Conservation (phyloP, 257 asterid species). For the Nemophila menziesii region DNA sequence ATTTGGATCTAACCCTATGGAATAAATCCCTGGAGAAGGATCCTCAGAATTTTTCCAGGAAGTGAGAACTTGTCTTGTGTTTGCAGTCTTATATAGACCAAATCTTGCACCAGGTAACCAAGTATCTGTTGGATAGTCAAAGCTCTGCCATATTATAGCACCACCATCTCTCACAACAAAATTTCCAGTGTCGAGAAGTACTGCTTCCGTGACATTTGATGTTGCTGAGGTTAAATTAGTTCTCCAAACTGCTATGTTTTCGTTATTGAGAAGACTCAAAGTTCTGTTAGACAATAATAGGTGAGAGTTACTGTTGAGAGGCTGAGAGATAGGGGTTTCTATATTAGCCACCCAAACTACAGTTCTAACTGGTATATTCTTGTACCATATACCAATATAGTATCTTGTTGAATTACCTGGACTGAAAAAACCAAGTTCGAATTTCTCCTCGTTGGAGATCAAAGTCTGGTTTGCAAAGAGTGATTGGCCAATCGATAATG, state of each 20-base stretch:
- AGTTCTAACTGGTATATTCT: background rate
- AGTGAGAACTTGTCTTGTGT: conserved; percentile 4
- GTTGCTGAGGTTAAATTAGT: too few species aligned
- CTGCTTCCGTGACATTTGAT: background rate
- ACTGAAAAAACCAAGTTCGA: conserved; percentile 3
- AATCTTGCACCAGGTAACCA: conserved; percentile 11
- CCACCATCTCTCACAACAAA: conserved; percentile 6
- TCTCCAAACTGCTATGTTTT: background rate
- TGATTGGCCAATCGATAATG: conserved; percentile 16
- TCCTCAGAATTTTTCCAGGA: conserved; percentile 5
- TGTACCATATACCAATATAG: conserved; percentile 5
- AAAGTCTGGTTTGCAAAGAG: conserved; percentile 15
- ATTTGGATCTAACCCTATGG: conserved; percentile 4
- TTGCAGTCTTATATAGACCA: conserved; percentile 5
- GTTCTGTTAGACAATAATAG: background rate
- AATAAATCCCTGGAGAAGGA: conserved; percentile 7
- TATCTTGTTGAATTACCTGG: background rate
- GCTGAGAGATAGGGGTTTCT: background rate
- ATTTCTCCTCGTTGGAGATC: conserved; percentile 16
- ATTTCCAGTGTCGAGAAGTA: conserved; percentile 15
- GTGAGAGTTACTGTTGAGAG: background rate
- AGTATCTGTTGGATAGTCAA: conserved; percentile 12
- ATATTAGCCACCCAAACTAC: background rate
- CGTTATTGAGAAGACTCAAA: background rate
- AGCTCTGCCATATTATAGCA: conserved; percentile 9